Conservation (phyloP, 2,329 filamentous ascomycete species). For the Fusarium nodosum region DNA sequence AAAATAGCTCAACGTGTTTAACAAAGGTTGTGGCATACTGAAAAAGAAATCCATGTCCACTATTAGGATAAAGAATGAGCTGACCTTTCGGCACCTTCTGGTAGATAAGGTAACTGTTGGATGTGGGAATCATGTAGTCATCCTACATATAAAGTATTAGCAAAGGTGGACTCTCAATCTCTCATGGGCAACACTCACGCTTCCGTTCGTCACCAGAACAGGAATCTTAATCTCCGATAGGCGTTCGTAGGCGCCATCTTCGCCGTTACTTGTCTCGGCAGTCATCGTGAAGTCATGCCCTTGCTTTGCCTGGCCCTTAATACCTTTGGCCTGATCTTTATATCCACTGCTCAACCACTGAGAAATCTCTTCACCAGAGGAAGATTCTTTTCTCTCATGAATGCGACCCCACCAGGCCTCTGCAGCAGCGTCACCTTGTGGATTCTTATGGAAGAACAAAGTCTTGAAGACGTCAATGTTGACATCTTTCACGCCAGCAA, state of each 20-base stretch:
- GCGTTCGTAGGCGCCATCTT: not conserved
- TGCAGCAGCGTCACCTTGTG: constrained; percentile 7
- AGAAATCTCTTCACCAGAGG: constrained; percentile 1
- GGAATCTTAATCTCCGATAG: not conserved
- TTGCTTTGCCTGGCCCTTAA: not conserved
- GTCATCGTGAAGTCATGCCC: not conserved
- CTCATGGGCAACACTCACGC: not conserved
- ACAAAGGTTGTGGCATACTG: constrained; percentile 7
- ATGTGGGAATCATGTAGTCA: constrained; percentile 25
- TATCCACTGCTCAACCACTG: constrained; percentile 4
- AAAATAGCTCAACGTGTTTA: constrained; percentile 5
- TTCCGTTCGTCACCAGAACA: not conserved
- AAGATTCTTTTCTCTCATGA: not conserved
- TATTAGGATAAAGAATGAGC: constrained; percentile 21
- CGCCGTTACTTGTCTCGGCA: not conserved
- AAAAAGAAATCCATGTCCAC: constrained; percentile 22
- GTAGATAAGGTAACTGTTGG: constrained; percentile 13
- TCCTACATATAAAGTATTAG: not conserved
- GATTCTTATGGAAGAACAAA: constrained; percentile 11
- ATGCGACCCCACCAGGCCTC: constrained; percentile 20
- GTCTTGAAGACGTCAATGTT: constrained; percentile 17
- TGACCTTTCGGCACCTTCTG: constrained; percentile 4
- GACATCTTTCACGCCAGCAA: constrained; percentile 9
- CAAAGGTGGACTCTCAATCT: accelerated
- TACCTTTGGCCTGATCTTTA: not conserved